Evolutionary conservation across 2,329 filamentous ascomycete species (phyloP).

Genomic region (Saccharata proteae): DNA sequence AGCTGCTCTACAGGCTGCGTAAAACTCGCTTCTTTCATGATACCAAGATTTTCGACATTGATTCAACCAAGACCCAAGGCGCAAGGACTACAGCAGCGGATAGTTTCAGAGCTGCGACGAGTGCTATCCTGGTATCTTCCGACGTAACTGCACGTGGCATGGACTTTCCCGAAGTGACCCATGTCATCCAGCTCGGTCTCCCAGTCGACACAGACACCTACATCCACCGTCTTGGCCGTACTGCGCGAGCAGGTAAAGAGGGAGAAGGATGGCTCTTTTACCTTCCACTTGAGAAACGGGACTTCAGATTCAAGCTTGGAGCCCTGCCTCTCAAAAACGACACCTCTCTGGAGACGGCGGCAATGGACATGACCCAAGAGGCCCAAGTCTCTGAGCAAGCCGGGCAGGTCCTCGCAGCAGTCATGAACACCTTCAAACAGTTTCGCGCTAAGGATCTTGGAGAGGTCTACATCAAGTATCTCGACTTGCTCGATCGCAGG

Average conservation of each 20-base stretch:
- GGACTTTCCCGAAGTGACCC: constrained; percentile 42
- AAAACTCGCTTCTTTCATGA: constrained; percentile 17
- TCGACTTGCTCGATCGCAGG: no score
- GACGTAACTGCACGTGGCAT: constrained; percentile 41
- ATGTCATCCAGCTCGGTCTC: constrained; percentile 39
- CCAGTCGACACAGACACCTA: constrained; percentile 35
- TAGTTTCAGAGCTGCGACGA: constrained; percentile 51
- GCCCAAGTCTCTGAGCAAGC: constrained; percentile 27
- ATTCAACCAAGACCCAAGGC: constrained; percentile 62
- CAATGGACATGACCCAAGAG: constrained; percentile 31
- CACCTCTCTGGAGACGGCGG: constrained; percentile 38
- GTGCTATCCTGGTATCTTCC: constrained; percentile 41
- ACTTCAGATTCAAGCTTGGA: constrained; percentile 40
- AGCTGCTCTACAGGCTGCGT: constrained; percentile 27
- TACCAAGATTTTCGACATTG: constrained; percentile 52
- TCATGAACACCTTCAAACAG: neutral
- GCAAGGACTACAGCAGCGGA: constrained; percentile 60
- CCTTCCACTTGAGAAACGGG: constrained; percentile 39
- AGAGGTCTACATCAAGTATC: no score
- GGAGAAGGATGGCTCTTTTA: constrained; percentile 61
- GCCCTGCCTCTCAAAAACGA: constrained; percentile 46
- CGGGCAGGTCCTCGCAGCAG: neutral
- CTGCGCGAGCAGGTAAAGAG: constrained; percentile 55
- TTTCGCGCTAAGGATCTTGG: neutral
- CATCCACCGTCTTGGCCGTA: constrained; percentile 40